Evolutionary conservation across 352 stramenopile genomes (phyloP).

Genomic region (Phytophthora kernoviae): DNA sequence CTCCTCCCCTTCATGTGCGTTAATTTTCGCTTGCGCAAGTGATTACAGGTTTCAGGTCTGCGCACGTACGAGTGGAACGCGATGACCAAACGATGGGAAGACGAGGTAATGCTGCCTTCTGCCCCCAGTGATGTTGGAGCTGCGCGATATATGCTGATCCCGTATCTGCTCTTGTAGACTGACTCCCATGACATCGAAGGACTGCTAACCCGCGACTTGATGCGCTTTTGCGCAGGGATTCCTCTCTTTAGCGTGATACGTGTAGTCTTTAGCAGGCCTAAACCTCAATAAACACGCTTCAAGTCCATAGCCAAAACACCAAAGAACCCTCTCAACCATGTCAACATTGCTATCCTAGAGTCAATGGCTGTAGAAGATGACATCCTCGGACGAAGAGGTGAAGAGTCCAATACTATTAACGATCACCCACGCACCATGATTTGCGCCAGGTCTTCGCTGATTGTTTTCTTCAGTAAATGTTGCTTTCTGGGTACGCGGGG

Average conservation of each 20-base stretch:
- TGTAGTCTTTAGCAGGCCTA: too few relatives aligned
- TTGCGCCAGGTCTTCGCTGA: constrained; percentile 25
- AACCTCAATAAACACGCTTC: too few relatives aligned
- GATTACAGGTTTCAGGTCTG: constrained; percentile 66
- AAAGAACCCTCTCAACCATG: background rate
- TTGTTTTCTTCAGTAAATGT: constrained; percentile 27
- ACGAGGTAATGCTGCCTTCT: constrained; percentile 55
- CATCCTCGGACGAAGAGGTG: background rate
- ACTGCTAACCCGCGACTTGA: constrained; percentile 79
- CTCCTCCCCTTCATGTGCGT: background rate
- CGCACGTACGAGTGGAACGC: constrained; percentile 79
- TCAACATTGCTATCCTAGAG: background rate
- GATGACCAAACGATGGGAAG: constrained; percentile 73
- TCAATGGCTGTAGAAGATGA: constrained; percentile 14
- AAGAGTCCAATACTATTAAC: constrained; percentile 29
- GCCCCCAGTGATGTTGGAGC: constrained; percentile 2
- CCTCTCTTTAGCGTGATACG: too few relatives aligned
- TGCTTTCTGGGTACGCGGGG: constrained; percentile 33
- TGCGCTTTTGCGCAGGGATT: constrained; percentile 75
- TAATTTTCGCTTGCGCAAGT: background rate
- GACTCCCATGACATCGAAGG: constrained; percentile 84
- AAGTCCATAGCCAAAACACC: constrained; percentile 3
- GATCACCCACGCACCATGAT: constrained; percentile 28
- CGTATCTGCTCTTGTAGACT: constrained; percentile 29
- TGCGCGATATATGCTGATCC: background rate